Evolutionary conservation across 306 rosid genomes (phyloP), one percentile per base, ranked within the genome.

Genomic region (Morella rubra): DNA sequence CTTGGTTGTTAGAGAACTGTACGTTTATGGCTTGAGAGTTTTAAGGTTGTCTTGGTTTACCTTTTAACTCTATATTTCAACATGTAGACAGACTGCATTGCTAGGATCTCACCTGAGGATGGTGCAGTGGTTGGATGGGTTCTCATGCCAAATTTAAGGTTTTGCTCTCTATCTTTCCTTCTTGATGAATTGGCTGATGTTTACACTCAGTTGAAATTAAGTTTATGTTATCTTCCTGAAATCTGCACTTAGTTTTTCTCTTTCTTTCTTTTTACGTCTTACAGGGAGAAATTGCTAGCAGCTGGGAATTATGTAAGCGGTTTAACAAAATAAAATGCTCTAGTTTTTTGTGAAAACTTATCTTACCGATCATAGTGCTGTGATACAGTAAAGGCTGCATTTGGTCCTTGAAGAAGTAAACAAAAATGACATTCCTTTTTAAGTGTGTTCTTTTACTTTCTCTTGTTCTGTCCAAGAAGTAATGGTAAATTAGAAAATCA

Each of bases 51-150:
- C 62, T 54, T 77, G 68, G 24, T 20, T 53, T 60, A 62, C 49
- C 15, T 76, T 80, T 59, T 73, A 73, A 77, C 40, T 56, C 74
- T 80, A 7, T 75, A 41, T 54, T 68, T 75, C 76, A 22, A n/a
- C 83, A 7, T 84, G 81, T 76, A 95, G 98, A 83, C 90, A 32
- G 98, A 95, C 79, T 95, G 98, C 89, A 95, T 95, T 75, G 88
- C 81, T 45, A 92, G 91, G 86, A 87, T 95, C 85, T 87, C 91
- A 24, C 89, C 82, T 10, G 71, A 67, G 16, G 89, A 90, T 83
- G 97, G 98, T 42, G 75, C 85, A 42, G 79, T 94, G 77, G 83
- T 86, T 74, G 97, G 98, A 72, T 91, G 97, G 98, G 77, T 95
- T 86, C 82, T 95, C 71, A 97, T 95, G 81, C 96, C 75, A 76